Evolutionary conservation across 1,139 yeast genomes (phyloP), one percentile per base, ranked within the genome.

Genomic region (Pichia sp.): DNA sequence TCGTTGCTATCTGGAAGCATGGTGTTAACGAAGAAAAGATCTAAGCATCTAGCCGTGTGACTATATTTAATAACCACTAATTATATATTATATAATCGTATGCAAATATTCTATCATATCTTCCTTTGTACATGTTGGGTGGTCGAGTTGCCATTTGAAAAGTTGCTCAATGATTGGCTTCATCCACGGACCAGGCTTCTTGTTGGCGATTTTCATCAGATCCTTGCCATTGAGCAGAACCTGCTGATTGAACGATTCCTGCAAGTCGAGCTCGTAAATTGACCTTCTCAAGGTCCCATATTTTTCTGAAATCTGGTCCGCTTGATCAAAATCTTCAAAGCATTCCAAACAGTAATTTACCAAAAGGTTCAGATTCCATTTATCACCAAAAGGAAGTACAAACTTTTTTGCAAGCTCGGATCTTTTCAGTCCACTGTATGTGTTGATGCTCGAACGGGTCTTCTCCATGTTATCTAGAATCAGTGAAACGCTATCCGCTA

Each of bases 1-100:
- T 73, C 81, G 95, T 93, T 72, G 90, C 92, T 66, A 84, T 91
- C 86, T 93, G 98, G 98, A 95, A 92, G 83, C 98, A 93, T 78
- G 99, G 98, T 84, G 85, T 89, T 66, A 79, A 76, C 69, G 90
- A 84, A 75, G 83, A 80, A 75, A 93, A 93, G 86, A 83, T 91
- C 81, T 92, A 90, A 36, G 40, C 40, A 36, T 14, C 40, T 36
- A 36, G 16, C 16, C n/a, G 40, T 36, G 31, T 36, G 33, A 48
- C 27, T 27, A 17, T 29, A 41, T 41, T 42, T 50, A 52, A 44
- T 47, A 10, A 8, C 30, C 36, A 46, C 48, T 30, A 36, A 4
- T 34, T 29, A 20, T 45, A 30, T 14, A 38, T 10, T 44, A 40
- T 46, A 50, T 42, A 46, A 49, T 50, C n/a, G 58, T 62, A 58